Conservation (phyloP, 768 basidiomycete genomes). For the Boletales sp. region DNA sequence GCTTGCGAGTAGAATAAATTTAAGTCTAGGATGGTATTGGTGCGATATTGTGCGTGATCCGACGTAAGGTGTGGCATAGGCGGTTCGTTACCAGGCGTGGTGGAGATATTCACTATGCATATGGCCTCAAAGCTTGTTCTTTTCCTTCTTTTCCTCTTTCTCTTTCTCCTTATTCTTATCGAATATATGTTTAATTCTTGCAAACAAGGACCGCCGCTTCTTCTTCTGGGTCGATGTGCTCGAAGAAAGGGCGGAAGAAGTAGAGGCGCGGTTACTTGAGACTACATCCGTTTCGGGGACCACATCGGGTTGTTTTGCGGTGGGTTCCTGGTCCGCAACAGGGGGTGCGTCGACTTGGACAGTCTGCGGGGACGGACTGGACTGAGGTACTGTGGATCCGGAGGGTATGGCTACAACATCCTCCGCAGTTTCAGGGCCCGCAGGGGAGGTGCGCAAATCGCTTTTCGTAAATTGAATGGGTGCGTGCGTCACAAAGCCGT, state of each 20-base stretch:
- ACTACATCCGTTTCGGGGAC: neutral
- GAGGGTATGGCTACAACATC: neutral
- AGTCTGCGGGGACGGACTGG: neutral
- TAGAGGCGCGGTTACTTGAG: neutral
- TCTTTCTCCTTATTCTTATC: slow-evolving; percentile 42
- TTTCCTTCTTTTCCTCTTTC: slow-evolving; percentile 33
- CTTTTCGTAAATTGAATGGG: slow-evolving; percentile 6
- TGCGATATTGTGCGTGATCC: slow-evolving; percentile 7
- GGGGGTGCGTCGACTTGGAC: neutral
- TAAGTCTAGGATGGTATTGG: slow-evolving; percentile 14
- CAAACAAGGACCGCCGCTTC: slow-evolving; percentile 52
- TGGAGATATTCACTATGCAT: slow-evolving; percentile 1
- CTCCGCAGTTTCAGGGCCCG: neutral
- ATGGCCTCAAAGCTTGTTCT: slow-evolving; percentile 18
- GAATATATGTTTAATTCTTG: slow-evolving; percentile 51
- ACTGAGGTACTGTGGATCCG: neutral
- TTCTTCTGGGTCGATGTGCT: slow-evolving; percentile 43
- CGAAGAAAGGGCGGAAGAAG: slow-evolving; percentile 30
- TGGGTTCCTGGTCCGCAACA: neutral
- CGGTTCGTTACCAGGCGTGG: slow-evolving; percentile 9
- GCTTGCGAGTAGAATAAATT: slow-evolving; percentile 16
- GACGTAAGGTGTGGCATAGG: slow-evolving; percentile 16
- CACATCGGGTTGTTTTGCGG: neutral
- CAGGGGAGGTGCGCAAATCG: neutral
- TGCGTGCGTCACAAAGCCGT: slow-evolving; percentile 16